A percentile compares a stretch with the other conserved stretches of the same genome.
Evolutionary conservation across 2,329 filamentous ascomycete genomes (phyloP).

Genomic region (Botryosphaeria dothidea): DNA sequence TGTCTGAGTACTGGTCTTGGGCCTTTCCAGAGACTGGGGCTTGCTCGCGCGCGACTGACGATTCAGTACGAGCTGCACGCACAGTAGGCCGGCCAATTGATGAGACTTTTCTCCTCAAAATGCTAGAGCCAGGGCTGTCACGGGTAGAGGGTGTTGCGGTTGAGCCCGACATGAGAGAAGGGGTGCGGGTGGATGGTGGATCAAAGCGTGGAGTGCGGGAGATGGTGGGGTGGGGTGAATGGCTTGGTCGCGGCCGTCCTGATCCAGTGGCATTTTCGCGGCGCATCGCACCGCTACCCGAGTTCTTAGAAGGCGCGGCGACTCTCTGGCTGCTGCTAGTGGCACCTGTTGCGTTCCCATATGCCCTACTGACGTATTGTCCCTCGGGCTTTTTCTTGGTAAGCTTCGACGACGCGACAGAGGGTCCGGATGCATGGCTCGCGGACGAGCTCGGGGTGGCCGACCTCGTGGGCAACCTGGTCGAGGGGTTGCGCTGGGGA

Average conservation of each 20-base stretch:
- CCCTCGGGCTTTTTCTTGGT: conserved; percentile 29
- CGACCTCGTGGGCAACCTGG: conserved; percentile 38
- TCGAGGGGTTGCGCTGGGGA: conserved; percentile 31
- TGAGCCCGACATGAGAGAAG: conserved; percentile 51
- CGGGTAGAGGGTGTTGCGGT: conserved; percentile 43
- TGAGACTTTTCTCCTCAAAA: conserved; percentile 47
- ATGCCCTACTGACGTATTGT: conserved; percentile 22
- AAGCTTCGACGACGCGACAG: conserved; percentile 22
- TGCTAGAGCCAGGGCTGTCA: conserved; percentile 47
- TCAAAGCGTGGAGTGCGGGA: conserved; percentile 38
- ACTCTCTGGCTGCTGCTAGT: conserved; percentile 18
- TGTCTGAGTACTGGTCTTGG: conserved; percentile 43
- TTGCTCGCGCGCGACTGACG: conserved; percentile 19
- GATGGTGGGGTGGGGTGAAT: conserved; percentile 11
- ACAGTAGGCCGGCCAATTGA: conserved; percentile 42
- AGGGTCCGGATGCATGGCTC: conserved; percentile 5
- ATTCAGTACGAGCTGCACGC: conserved; percentile 30
- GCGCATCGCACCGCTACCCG: conserved; percentile 18
- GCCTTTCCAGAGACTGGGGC: conserved; percentile 33
- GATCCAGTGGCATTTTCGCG: conserved; percentile 19
- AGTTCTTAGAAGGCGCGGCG: conserved; percentile 5
- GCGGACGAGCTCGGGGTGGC: conserved; percentile 31
- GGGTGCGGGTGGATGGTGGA: conserved; percentile 42
- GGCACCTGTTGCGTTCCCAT: conserved; percentile 16
- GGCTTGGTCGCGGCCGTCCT: conserved; percentile 14